phyloP scores from a whole-genome alignment of 257 asterid species.

The Apocynum venetum region DNA sequence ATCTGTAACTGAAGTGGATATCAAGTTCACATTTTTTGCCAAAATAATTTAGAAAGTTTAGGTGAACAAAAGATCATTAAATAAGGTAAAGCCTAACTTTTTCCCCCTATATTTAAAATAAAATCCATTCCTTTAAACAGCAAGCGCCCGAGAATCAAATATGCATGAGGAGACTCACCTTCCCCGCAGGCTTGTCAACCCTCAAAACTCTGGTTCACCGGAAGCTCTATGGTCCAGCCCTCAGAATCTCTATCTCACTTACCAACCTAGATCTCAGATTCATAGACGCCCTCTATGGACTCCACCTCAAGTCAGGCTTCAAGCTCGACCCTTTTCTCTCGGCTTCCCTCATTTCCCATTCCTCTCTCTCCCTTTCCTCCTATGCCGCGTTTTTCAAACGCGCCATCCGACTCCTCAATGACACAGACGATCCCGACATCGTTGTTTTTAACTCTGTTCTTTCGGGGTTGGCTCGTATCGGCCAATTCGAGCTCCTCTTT shows the following conservation, averaged over 20 bases:
- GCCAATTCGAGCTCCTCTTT: constrained; percentile 4
- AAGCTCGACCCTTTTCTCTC: constrained; percentile 12
- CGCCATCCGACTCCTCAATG: constrained; percentile 9
- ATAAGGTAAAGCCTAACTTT: too few relatives aligned
- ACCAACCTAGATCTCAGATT: background rate
- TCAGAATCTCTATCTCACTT: constrained; percentile 4
- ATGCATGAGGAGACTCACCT: constrained; percentile 7
- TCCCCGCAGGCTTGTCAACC: background rate
- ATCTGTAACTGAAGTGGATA: too few relatives aligned
- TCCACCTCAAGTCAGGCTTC: constrained; percentile 13
- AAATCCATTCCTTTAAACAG: background rate
- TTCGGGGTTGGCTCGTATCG: constrained; percentile 9
- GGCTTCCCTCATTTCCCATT: constrained; percentile 15
- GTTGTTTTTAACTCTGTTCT: constrained; percentile 16
- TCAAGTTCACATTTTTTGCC: too few relatives aligned
- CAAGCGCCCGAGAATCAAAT: background rate
- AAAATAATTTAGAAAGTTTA: too few relatives aligned
- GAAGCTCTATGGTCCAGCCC: constrained; percentile 8
- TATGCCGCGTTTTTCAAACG: background rate
- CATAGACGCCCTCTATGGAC: constrained; percentile 11
- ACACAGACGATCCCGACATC: constrained; percentile 5
- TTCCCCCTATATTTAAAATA: too few relatives aligned
- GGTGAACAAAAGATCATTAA: too few relatives aligned
- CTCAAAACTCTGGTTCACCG: background rate
- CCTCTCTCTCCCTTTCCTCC: background rate